Conservation (phyloP, 176 grass and related monocot genomes). For the Zoysia japonica region DNA sequence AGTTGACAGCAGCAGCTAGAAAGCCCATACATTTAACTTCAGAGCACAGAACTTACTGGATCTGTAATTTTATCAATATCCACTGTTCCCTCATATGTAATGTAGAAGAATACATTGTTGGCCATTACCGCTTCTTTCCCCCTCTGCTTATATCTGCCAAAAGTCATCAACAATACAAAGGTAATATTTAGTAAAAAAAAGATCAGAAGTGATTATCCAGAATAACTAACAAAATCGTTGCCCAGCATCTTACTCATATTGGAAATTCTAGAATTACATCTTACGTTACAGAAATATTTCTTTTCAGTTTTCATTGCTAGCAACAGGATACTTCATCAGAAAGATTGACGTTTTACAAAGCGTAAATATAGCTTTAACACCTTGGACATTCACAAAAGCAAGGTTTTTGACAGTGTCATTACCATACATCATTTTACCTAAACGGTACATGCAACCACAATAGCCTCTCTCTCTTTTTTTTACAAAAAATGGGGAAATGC, state of each 20-base stretch:
- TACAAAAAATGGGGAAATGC: neutral
- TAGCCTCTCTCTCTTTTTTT: neutral
- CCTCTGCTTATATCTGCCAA: conserved; percentile 95
- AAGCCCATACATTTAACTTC: conserved; percentile 24
- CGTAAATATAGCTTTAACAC: neutral
- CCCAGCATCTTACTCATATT: neutral
- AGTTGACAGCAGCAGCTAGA: conserved; percentile 27
- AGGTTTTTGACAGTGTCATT: neutral
- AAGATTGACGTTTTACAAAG: conserved; percentile 10
- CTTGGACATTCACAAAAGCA: neutral
- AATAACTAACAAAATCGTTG: conserved; percentile 21
- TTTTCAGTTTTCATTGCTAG: conserved; percentile 12
- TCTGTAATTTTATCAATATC: conserved; percentile 94
- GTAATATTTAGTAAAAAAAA: conserved; percentile 1
- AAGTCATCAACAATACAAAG: conserved; percentile 19
- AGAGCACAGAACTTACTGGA: conserved; percentile 65
- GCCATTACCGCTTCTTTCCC: conserved; percentile 80
- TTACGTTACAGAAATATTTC: conserved; percentile 22
- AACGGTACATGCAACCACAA: conserved; percentile 7
- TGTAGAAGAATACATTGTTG: conserved; percentile 99
- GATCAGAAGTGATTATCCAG: conserved; percentile 24
- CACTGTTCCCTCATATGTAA: conserved; percentile 97
- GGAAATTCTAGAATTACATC: conserved; percentile 22
- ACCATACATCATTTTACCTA: neutral
- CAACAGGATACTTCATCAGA: conserved; percentile 3